A percentile compares a stretch with the other conserved stretches of the same genome.
These are phyloP conservation scores for Astrephomene gubernaculifera DNA, from an alignment of 139 green algal species.

Conservation along the genomic window DNA sequence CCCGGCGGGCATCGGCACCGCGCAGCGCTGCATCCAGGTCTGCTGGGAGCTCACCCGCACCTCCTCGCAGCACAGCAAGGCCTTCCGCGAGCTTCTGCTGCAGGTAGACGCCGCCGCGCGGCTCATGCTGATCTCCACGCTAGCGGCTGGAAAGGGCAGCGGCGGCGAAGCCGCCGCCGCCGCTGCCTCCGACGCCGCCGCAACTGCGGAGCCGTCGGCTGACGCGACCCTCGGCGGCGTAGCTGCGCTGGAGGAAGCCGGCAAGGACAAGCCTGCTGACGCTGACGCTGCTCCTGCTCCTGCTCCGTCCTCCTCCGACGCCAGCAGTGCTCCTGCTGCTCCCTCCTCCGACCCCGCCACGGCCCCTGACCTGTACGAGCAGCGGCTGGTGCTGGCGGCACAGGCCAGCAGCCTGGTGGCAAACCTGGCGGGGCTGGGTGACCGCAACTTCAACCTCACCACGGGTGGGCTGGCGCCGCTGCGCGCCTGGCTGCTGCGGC, in stretches of 20 bases:
- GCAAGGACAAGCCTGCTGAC: background rate
- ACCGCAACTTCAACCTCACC: constrained; percentile 10
- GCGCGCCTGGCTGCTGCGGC: constrained; percentile 28
- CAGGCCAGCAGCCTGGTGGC: background rate
- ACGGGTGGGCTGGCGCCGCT: constrained; percentile 26
- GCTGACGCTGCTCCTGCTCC: too few species aligned
- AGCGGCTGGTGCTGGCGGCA: constrained; percentile 16
- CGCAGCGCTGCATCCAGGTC: constrained; percentile 26
- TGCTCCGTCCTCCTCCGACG: too few species aligned
- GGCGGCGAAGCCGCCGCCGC: background rate
- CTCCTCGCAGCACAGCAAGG: background rate
- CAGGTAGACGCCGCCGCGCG: background rate
- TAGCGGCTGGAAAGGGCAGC: background rate
- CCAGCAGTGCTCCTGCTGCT: too few species aligned
- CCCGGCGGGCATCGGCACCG: constrained; percentile 2
- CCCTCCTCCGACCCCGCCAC: background rate
- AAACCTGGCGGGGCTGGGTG: constrained; percentile 27
- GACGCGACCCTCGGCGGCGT: background rate
- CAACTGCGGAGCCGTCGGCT: background rate
- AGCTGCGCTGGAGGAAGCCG: background rate
- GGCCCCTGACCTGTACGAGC: background rate
- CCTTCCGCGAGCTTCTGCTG: constrained; percentile 23
- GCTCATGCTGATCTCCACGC: background rate
- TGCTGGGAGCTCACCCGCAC: constrained; percentile 33
- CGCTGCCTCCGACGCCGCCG: background rate